Evolutionary conservation across 2,329 filamentous ascomycete species (phyloP), one percentile per base, ranked within the genome.

Genomic region (Aspergillus sp.): DNA sequence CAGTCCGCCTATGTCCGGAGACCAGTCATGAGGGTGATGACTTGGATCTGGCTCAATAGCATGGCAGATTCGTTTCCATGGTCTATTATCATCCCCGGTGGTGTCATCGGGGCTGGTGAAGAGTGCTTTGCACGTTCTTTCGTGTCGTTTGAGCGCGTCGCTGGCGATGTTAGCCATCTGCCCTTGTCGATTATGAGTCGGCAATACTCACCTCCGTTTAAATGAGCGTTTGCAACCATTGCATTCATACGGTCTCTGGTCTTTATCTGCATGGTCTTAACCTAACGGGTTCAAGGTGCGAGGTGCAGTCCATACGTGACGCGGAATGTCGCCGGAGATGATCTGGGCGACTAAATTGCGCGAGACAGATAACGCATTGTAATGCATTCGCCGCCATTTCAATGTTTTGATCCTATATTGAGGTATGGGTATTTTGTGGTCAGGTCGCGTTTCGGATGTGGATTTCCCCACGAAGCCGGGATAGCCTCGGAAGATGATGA

Each of bases 81-180:
- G 33, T 35, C 33, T 35, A 9, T 17, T 17, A 7, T 35, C 33
- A 9, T 35, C 7, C 13, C 17, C n/a, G 5, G n/a, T 7, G 7
- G 5, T 35, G n/a, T 43, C 10, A 49, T 35, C 1, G 45, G 45
- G 25, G 25, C 25, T 2, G 53, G 53, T 1, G 52, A 46, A 12
- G 54, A 47, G 32, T 27, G 17, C 19, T 46, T 49, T 55, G 46
- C 58, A 60, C 30, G 54, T 59, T 44, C 48, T 52, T 42, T 58
- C 52, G 43, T 60, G 58, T 13, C 58, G 55, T 9, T 49, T 57
- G 23, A 54, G 49, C 7, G 53, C 50, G 50, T 60, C 58, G 15
- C 58, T 60, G 23, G 23, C 23, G 7, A 25, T 25, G 23, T 25
- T 25, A 25, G 23, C 23, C 23, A 25, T 25, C 23, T 25, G 7